phyloP scores from a whole-genome alignment of 495 filamentous ascomycete species.

The Xylaria intraflava region DNA sequence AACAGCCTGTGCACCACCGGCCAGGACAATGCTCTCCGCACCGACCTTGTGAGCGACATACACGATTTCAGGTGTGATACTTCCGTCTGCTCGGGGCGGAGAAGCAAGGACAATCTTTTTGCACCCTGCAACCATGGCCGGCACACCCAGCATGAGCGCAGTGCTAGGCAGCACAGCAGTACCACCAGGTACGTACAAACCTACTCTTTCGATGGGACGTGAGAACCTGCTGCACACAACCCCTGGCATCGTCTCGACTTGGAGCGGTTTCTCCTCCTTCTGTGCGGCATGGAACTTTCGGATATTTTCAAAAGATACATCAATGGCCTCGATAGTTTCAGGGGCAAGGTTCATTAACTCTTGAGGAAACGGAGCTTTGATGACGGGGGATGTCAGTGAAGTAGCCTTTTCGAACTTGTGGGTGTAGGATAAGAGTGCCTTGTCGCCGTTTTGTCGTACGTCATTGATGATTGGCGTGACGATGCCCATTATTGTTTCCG shows the following conservation, averaged over 20 bases:
- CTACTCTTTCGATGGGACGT: constrained; percentile 86
- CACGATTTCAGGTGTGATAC: constrained; percentile 91
- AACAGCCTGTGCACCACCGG: constrained; percentile 94
- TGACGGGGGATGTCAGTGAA: constrained; percentile 77
- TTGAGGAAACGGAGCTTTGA: constrained; percentile 78
- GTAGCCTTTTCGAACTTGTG: constrained; percentile 97
- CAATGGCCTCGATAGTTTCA: constrained; percentile 85
- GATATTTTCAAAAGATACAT: constrained; percentile 90
- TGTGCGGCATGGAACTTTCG: constrained; percentile 88
- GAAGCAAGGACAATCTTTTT: constrained; percentile 89
- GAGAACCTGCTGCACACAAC: constrained; percentile 91
- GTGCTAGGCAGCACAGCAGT: constrained; percentile 94
- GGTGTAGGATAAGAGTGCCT: constrained; percentile 81
- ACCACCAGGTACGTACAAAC: constrained; percentile 90
- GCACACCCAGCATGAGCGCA: constrained; percentile 95
- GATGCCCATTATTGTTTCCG: constrained; percentile 81
- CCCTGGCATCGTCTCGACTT: constrained; percentile 95
- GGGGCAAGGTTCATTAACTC: constrained; percentile 75
- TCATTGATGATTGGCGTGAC: constrained; percentile 86
- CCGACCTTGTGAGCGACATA: constrained; percentile 97
- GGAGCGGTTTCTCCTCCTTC: constrained; percentile 62
- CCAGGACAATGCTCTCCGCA: constrained; percentile 88
- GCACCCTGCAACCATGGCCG: constrained; percentile 96
- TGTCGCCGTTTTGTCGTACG: constrained; percentile 73
- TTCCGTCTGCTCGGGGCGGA: constrained; percentile 82